Base-by-base conservation (phyloP, 1,284 basidiomycete genomes). In the Sporisorium reilianum region DNA sequence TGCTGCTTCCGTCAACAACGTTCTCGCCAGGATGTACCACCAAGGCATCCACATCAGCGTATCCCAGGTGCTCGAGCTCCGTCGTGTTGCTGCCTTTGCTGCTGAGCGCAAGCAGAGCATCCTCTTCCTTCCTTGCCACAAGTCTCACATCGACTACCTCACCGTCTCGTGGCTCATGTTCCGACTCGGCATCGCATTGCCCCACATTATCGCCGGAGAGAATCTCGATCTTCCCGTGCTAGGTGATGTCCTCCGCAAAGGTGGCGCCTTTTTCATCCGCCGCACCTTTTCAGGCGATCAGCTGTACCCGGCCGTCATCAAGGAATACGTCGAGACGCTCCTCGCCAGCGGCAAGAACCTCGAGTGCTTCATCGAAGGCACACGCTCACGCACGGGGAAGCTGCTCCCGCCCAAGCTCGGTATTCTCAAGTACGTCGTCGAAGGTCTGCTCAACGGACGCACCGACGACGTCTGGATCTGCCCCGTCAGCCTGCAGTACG, bases 121-220 rank as follows among this genome's bases (percentile, higher is more conserved):
- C 46, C 72, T 86, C 55, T 85, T 86, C 30, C 66, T 85, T 6
- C 85, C 85, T 0, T 85, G 84, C 63, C 85, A 86, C 73, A 86
- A 85, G 56, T 80, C 78, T 3, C 85, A 86, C 59, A 85, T 86
- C 51, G 84, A 83, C 64, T 81, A 82, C 41, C 74, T 79, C 23
- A 73, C 72, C 38, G 57, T 84, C 22, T 80, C 78, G 0, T 84
- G 75, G 77, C 78, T 84, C 49, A 65, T 83, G 63, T 85, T 81
- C 75, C 80, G 85, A 1, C 78, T 84, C 22, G 85, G 85, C 0
- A 75, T 85, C 18, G 78, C 82, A 1, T 50, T 86, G 10, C 85
- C 85, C 10, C 83, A 85, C 64, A 86, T 86, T 41, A 76, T 86
- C 28, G 85, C 85, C 0, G 85, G 85, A 36, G 83, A 85, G 61